A percentile compares a stretch with the other conserved stretches of the same genome.
These are phyloP conservation scores for Eustoma russellianum DNA, from an alignment of 257 asterid genomes.

Conservation along the genomic window DNA sequence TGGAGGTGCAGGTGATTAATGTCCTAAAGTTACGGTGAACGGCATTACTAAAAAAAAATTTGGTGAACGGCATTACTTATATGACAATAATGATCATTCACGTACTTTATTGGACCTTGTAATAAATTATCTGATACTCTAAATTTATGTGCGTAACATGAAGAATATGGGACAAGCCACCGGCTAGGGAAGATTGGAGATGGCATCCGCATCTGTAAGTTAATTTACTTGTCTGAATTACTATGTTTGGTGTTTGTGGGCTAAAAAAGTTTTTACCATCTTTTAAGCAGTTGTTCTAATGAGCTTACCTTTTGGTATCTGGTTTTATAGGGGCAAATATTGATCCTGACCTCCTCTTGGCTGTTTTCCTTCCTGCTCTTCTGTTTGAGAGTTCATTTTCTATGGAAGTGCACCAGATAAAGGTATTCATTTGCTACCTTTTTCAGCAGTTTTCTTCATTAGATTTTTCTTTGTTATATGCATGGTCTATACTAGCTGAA, in stretches of 20 bases:
- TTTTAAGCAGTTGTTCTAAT: slow-evolving; percentile 1
- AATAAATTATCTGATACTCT: not conserved
- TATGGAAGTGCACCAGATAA: slow-evolving; percentile 97
- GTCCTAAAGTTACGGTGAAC: not conserved
- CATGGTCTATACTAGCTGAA: too few species aligned
- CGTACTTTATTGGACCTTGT: not conserved
- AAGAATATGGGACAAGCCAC: slow-evolving; percentile 79
- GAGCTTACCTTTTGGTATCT: slow-evolving; percentile 2
- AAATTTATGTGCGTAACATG: slow-evolving; percentile 6
- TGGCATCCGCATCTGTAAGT: slow-evolving; percentile 91
- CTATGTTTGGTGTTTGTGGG: not conserved
- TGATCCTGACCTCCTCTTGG: slow-evolving; percentile 94
- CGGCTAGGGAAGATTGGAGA: slow-evolving; percentile 74
- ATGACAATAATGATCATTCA: not conserved
- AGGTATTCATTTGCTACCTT: slow-evolving; percentile 35
- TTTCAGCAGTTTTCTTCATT: slow-evolving; percentile 3
- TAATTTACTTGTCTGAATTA: not conserved
- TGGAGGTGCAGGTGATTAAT: not conserved
- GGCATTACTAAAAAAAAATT: not conserved
- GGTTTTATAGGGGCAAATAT: slow-evolving; percentile 67
- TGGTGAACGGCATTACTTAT: not conserved
- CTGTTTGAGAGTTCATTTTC: slow-evolving; percentile 93
- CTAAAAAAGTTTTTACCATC: not conserved
- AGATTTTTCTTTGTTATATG: not conserved
- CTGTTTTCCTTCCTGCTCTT: slow-evolving; percentile 97